Evolutionary conservation across 306 rosid species (phyloP).

Genomic region (Acacia confusa): DNA sequence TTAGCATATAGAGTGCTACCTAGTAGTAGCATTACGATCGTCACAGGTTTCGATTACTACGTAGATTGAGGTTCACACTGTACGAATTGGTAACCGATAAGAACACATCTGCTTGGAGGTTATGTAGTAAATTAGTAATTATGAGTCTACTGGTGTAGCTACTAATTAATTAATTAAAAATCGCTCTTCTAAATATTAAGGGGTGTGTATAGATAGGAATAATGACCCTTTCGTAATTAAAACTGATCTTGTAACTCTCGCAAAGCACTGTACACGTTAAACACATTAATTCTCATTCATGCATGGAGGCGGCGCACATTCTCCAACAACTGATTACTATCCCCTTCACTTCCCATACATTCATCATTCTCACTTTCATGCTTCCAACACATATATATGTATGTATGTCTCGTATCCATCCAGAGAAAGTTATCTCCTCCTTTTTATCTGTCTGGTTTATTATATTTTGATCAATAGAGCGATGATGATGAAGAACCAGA

Average conservation of each 20-base stretch:
- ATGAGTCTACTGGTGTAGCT: slow-evolving; percentile 3
- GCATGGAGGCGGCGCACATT: slow-evolving; percentile 66
- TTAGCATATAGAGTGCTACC: neutral
- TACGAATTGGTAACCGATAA: neutral
- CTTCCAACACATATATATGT: slow-evolving; percentile 25
- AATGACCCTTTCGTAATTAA: slow-evolving; percentile 20
- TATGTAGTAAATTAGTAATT: neutral
- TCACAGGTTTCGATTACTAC: neutral
- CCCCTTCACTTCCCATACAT: slow-evolving; percentile 29
- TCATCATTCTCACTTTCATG: slow-evolving; percentile 20
- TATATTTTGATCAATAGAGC: neutral
- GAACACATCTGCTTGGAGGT: neutral
- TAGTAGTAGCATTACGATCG: neutral
- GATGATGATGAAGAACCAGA: slow-evolving; percentile 33
- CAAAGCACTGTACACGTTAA: slow-evolving; percentile 30
- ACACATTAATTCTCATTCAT: slow-evolving; percentile 49
- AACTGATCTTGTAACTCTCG: slow-evolving; percentile 60
- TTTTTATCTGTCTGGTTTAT: neutral
- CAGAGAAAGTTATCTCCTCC: neutral
- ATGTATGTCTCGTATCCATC: slow-evolving; percentile 7
- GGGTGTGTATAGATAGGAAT: slow-evolving; percentile 2
- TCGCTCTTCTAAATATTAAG: neutral
- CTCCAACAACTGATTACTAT: slow-evolving; percentile 31
- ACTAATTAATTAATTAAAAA: slow-evolving; percentile 10
- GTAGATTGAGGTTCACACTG: neutral